A percentile compares a stretch with the other conserved stretches of the same genome.
These are phyloP conservation scores for Candida sithepensis DNA, from an alignment of 805 yeast species.

Conservation along the genomic window DNA sequence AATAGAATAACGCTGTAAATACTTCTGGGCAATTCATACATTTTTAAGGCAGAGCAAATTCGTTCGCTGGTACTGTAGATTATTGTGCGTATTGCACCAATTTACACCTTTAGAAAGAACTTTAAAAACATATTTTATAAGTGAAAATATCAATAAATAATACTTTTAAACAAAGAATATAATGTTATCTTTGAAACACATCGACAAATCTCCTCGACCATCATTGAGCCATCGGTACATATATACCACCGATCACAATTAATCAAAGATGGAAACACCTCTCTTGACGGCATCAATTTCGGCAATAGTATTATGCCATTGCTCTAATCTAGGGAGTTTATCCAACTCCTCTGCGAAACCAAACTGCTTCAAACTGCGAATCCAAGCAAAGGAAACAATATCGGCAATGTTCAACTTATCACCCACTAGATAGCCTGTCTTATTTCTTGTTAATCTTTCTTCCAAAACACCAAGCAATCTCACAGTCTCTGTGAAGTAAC, in stretches of 20 bases:
- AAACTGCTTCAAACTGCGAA: constrained; percentile 9
- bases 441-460: constrained; percentile 42
- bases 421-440: constrained; percentile 56
- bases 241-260: too few relatives aligned
- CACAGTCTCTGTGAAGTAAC: constrained; percentile 48
- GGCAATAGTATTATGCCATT: constrained; percentile 38
- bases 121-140: too few relatives aligned
- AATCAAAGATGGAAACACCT: constrained; percentile 19
- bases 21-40: too few relatives aligned
- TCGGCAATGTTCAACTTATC: constrained; percentile 60
- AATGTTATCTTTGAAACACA: too few relatives aligned
- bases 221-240: too few relatives aligned
- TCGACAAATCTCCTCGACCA: too few relatives aligned
- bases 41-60: too few relatives aligned
- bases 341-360: constrained; percentile 30
- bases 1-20: too few relatives aligned
- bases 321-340: constrained; percentile 37
- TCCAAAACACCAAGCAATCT: constrained; percentile 55
- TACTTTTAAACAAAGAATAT: too few relatives aligned
- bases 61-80: too few relatives aligned
- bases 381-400: constrained; percentile 48
- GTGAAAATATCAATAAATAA: too few relatives aligned
- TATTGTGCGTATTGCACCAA: not conserved
- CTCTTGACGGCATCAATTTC: constrained; percentile 32
- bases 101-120: not conserved